phyloP scores from a whole-genome alignment of 257 asterid species.

The Parsonsia alboflavescens region DNA sequence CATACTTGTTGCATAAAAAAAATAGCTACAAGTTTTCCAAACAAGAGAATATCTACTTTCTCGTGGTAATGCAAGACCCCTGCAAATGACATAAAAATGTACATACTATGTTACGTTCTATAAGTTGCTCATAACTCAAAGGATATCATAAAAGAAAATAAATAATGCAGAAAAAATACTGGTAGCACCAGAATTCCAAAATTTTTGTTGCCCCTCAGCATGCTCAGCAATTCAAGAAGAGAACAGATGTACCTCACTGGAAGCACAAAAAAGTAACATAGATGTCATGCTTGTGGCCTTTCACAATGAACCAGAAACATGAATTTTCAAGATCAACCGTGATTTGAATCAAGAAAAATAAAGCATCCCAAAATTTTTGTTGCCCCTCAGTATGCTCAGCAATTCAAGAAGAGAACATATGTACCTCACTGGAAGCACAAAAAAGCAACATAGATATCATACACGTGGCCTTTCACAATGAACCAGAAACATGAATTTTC shows the following conservation, averaged over 20 bases:
- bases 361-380: no score
- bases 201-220: not conserved
- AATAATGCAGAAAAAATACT: not conserved
- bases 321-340: not conserved
- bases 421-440: no score
- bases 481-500: not conserved
- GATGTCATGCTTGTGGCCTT: not conserved
- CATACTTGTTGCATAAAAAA: conserved; percentile 20
- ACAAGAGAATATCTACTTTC: not conserved
- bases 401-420: not conserved
- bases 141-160: not conserved
- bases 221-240: not conserved
- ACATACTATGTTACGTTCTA: not conserved
- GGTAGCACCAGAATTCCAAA: not conserved
- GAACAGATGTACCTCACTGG: not conserved
- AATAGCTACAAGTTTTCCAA: not conserved
- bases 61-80: not conserved
- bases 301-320: not conserved
- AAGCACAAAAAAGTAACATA: not conserved
- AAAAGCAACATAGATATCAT: not conserved
- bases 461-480: not conserved
- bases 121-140: not conserved
- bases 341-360: not conserved
- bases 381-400: not conserved
- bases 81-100: not conserved